phyloP scores from a whole-genome alignment of 2,329 filamentous ascomycete genomes.

The Cercospora sp. region DNA sequence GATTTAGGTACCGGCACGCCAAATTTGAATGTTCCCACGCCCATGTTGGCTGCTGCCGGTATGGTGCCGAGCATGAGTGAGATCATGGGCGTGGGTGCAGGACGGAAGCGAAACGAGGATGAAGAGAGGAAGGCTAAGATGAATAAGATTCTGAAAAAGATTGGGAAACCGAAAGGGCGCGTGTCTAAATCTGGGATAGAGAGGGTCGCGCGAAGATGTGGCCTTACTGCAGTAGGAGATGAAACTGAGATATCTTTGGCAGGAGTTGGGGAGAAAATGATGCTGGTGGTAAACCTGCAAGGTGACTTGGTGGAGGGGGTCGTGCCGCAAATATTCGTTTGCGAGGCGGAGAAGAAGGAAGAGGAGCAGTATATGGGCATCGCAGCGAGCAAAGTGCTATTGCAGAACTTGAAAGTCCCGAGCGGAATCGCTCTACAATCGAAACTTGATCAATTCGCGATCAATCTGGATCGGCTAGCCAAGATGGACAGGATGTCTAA shows the following conservation, averaged over 20 bases:
- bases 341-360: constrained; percentile 60
- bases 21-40: constrained; percentile 40
- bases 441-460: constrained; percentile 67
- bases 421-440: constrained; percentile 66
- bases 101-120: constrained; percentile 50
- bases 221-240: constrained; percentile 54
- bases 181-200: constrained; percentile 76
- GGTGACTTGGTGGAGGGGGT: constrained; percentile 52
- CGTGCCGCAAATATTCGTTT: constrained; percentile 63
- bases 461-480: constrained; percentile 69
- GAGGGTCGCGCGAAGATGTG: constrained; percentile 65
- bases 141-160: constrained; percentile 63
- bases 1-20: constrained; percentile 42
- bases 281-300: constrained; percentile 36
- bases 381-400: constrained; percentile 65
- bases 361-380: constrained; percentile 42
- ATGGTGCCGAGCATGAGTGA: constrained; percentile 47
- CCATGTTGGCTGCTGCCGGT: constrained; percentile 40
- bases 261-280: constrained; percentile 30
- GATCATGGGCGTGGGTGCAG: constrained; percentile 43
- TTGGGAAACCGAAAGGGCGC: constrained; percentile 66
- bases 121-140: constrained; percentile 55
- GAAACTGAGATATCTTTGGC: constrained; percentile 40
- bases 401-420: constrained; percentile 62
- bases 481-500: constrained; percentile 70